Evolutionary conservation across 257 asterid genomes (phyloP), one percentile per base, ranked within the genome.

Genomic region (Penstemon eatonii): DNA sequence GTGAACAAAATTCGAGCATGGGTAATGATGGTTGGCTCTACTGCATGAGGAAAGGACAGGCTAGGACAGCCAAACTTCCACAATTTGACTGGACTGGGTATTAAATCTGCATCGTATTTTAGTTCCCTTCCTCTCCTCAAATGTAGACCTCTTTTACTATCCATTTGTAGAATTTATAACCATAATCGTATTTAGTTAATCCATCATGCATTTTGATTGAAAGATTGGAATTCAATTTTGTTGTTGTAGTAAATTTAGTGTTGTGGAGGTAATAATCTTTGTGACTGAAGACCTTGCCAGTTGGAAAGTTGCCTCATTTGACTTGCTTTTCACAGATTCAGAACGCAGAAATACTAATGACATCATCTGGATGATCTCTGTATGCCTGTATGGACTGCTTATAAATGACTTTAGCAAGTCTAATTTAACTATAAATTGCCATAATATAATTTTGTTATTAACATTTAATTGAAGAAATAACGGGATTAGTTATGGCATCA

Each of bases 31-130:
- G 85, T 60, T 91, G 96, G 97, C 84, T 87, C 15, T 94, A 94
- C 75, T 94, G 97, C 85, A 75, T 84, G 87, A 86, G 86, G 84
- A 86, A 85, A 82, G 97, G 99, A 67, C 97, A 91, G 58, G 38
- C 88, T 33, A 91, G 91, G 70, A 78, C 97, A 6, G 77, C 87
- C 9, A 86, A 86, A 53, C 71, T 84, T 75, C 97, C 99, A 37
- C 80, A 89, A 73, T 91, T 89, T 71, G 97, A 94, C 79, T 94
- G 96, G 97, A 87, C 96, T 9, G 93, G 96, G 99, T 94, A 91
- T 63, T 61, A 18, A 63, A 53, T 53, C 50, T 6, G 41, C 60
- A 15, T 38, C 50, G 8, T 18, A 18, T 70, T 45, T 46, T n/a
- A 7, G 7, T 66, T 71, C 36, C 12, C 7, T 62, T 43, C 56